A percentile compares a stretch with the other conserved stretches of the same genome.
Conservation (phyloP, 2,329 filamentous ascomycete species). For the Alternaria brassicae region DNA sequence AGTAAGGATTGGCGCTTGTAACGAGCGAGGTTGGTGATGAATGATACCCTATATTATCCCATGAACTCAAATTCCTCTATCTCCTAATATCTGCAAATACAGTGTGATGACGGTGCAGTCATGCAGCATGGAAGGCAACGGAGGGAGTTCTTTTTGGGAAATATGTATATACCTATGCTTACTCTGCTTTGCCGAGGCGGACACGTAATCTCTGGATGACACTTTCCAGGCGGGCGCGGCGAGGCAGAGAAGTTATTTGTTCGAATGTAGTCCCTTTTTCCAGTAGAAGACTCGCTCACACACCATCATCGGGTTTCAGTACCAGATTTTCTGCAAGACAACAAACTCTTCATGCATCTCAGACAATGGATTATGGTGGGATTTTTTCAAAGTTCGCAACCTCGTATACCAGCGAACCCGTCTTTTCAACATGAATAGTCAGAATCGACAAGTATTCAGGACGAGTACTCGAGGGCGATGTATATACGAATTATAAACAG, state of each 20-base stretch:
- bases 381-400: too few relatives aligned
- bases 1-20: not conserved
- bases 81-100: not conserved
- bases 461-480: accelerated
- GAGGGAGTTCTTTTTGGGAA: too few relatives aligned
- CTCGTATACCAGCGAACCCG: too few relatives aligned
- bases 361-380: too few relatives aligned
- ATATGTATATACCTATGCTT: too few relatives aligned
- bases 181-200: not conserved
- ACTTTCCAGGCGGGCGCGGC: not conserved
- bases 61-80: accelerated
- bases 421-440: not conserved
- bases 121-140: not conserved
- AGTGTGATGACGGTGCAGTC: not conserved
- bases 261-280: too few relatives aligned
- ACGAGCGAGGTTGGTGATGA: too few relatives aligned
- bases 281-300: not conserved
- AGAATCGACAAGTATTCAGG: not conserved
- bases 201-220: accelerated
- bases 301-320: too few relatives aligned
- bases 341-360: too few relatives aligned
- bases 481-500: not conserved
- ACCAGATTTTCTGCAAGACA: too few relatives aligned
- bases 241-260: too few relatives aligned
- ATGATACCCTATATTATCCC: not conserved